Evolutionary conservation across 192 early-diverging fungal genomes (phyloP), one percentile per base, ranked within the genome.

Genomic region (Coemansia sp.): DNA sequence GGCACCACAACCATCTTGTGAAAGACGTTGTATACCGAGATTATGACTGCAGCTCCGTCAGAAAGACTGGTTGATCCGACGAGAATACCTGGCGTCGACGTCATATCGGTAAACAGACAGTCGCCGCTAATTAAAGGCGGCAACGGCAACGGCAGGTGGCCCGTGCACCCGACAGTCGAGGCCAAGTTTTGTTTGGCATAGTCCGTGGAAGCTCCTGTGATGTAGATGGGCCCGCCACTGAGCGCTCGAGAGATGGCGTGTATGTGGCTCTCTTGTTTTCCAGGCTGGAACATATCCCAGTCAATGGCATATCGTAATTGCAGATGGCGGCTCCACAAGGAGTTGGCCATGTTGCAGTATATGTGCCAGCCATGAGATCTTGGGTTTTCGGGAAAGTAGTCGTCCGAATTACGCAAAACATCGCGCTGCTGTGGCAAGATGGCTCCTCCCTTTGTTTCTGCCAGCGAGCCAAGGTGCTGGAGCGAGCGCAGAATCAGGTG

Each of bases 241-340:
- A 87, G 56, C 17, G 65, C 58, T 12, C 84, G 81, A 12, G 78
- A 62, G 14, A 64, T 65, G 1, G 83, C 83, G 64, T 86, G 85
- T 29, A 68, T 71, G 14, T 59, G 68, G 26, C 83, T 76, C 27
- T 76, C 83, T 6, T 34, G 35, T 34, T 65, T 68, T 5, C 69
- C 56, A n/a, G 83, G 74, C 58, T 79, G 62, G 46, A 84, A 86
- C 84, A 86, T 86, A 38, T 85, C 85, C 84, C 84, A 86, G 53
- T 86, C 84, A 0, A 56, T 53, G 18, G 55, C 56, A 58, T 71
- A 57, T 11, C 48, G 46, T 12, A n/a, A 24, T 2, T 34, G 17
- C 15, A 83, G 43, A 10, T 37, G 24, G 12, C 60, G 58, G 36
- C 78, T 85, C 81, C 72, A 84, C 4, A 85, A 34, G 8, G 62